Percentiles rank a stretch among this genome's conserved stretches.
These are phyloP conservation scores for Diaporthe sp. DNA, from an alignment of 2,329 filamentous ascomycete genomes.

Conservation along the genomic window DNA sequence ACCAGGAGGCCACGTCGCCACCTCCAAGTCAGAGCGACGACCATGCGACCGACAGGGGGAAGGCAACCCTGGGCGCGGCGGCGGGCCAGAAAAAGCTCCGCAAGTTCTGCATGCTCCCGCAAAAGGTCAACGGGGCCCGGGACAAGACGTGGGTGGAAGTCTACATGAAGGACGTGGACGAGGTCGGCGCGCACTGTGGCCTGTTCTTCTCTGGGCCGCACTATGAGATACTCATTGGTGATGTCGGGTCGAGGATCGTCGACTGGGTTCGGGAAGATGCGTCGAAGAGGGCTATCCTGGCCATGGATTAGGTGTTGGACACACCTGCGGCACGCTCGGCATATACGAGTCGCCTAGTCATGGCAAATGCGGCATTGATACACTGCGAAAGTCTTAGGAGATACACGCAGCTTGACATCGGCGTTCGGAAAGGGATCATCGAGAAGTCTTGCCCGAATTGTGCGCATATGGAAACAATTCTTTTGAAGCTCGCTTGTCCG, in stretches of 20 bases:
- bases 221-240: conserved; percentile 81
- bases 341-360: not conserved
- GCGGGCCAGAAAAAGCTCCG: conserved; percentile 60
- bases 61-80: conserved; percentile 42
- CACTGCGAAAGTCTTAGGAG: not conserved
- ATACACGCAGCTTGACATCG: not conserved
- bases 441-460: not conserved
- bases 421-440: not conserved
- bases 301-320: conserved; percentile 36
- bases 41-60: conserved; percentile 42
- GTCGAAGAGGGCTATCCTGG: conserved; percentile 53
- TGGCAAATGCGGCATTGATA: not conserved
- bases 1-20: conserved; percentile 3
- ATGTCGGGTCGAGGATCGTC: conserved; percentile 74
- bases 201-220: conserved; percentile 80
- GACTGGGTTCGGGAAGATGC: conserved; percentile 76
- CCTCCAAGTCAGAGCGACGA: conserved; percentile 26
- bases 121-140: conserved; percentile 59
- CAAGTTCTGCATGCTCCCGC: conserved; percentile 83
- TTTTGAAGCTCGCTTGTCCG: not conserved
- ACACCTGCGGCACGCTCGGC: not conserved
- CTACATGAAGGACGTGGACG: conserved; percentile 85
- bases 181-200: conserved; percentile 86
- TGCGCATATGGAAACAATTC: not conserved
- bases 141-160: conserved; percentile 83